Base-by-base conservation (phyloP, 169 alveolate species). In the Ichthyophthirius multifiliis region DNA sequence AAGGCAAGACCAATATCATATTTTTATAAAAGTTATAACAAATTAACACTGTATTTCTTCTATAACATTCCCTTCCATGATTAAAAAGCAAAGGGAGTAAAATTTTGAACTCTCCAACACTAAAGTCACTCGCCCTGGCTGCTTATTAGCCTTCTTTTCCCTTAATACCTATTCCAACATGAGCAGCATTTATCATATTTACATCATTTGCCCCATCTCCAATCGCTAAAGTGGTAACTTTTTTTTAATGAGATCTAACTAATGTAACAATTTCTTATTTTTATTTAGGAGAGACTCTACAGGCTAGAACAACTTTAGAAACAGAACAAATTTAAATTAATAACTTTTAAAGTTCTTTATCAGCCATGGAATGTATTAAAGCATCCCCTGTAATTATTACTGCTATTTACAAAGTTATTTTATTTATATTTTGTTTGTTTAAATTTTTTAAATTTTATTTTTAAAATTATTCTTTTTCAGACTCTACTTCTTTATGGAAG, bases 151-250 rank as follows among this genome's bases (percentile, higher is more conserved):
- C 94, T 76, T 89, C 94, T 44, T 84, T 84, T 7, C 94, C 93
- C 43, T 79, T 67, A 20, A 88, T 88, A 1, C 93, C 93, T 0
- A 79, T 75, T 3, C 93, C 93, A 18, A 88, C 87, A 74, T 84
- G 85, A 9, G 93, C 92, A 73, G 85, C 88, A 82, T 80, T 82
- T 20, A 90, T 90, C 95, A 90, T 90, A 34, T 87, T 84, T 1
- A 90, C 95, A 81, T 90, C 95, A 75, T 90, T 90, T 23, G 93
- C 95, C 30, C 95, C 95, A 75, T 90, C 95, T 46, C 95, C 95
- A 2, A 90, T 90, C 6, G 93, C 91, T 62, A 91, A 83, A 47
- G 92, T 80, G 30, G 80, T 74, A 4, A 82, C 86, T 1, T 64
- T 41, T 1, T 74, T 65, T 55, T 85, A 83, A 63, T 76, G 65